Evolutionary conservation across 2,329 filamentous ascomycete genomes (phyloP).

Genomic region (Escovopsis sp.): DNA sequence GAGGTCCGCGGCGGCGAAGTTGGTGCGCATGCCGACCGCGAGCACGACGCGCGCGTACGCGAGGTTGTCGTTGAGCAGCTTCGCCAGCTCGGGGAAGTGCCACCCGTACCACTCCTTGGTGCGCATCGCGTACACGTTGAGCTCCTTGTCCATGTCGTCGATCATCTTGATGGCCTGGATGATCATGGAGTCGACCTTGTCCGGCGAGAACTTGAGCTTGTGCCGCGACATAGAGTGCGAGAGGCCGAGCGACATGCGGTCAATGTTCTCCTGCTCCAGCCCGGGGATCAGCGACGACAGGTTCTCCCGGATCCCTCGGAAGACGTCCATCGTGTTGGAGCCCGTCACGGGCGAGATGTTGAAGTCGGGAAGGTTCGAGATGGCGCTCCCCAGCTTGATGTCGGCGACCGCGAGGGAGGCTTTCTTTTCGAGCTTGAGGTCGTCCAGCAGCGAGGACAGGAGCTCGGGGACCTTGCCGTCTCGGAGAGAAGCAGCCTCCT

Average conservation of each 20-base stretch:
- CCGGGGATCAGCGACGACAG: constrained; percentile 83
- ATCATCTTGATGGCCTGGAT: constrained; percentile 90
- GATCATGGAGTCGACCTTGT: constrained; percentile 99
- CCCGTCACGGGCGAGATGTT: constrained; percentile 69
- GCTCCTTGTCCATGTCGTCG: constrained; percentile 94
- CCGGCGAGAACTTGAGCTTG: constrained; percentile 95
- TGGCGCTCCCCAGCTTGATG: constrained; percentile 78
- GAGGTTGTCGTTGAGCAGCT: constrained; percentile 93
- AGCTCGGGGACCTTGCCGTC: constrained; percentile 92
- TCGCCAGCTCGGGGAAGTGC: constrained; percentile 97
- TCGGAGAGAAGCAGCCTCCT: constrained; percentile 76
- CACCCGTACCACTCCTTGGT: constrained; percentile 99
- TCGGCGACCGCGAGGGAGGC: constrained; percentile 87
- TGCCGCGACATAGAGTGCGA: constrained; percentile 93
- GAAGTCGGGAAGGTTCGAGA: constrained; percentile 80
- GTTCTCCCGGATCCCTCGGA: constrained; percentile 86
- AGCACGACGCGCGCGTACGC: constrained; percentile 84
- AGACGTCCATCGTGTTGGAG: constrained; percentile 54
- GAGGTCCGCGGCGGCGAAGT: constrained; percentile 62
- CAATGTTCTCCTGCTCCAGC: constrained; percentile 69
- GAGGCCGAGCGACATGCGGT: constrained; percentile 89
- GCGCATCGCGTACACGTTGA: constrained; percentile 97
- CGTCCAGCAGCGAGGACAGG: constrained; percentile 66
- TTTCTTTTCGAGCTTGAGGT: constrained; percentile 96
- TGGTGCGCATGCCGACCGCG: constrained; percentile 76